Evolutionary conservation across 176 grass and related monocot species (phyloP).

Genomic region (Eleusine coracana): DNA sequence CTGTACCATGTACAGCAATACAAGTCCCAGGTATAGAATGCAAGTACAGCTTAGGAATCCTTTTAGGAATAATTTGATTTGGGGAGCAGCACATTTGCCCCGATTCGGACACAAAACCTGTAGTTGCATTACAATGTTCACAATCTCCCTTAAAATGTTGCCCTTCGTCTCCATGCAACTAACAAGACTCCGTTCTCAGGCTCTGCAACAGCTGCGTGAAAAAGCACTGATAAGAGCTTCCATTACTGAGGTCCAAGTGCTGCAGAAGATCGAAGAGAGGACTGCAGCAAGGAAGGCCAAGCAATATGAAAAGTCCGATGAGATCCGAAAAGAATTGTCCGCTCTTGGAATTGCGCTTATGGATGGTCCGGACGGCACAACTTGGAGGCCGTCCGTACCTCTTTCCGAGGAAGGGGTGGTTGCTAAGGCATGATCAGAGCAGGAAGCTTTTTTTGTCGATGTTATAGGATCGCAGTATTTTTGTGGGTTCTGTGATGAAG

Average conservation of each 20-base stretch:
- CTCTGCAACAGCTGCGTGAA: slow-evolving; percentile 66
- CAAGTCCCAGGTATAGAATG: neutral
- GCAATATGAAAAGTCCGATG: slow-evolving; percentile 72
- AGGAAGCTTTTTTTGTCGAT: neutral
- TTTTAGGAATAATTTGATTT: neutral
- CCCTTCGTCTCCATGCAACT: slow-evolving; percentile 14
- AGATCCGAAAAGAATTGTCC: slow-evolving; percentile 75
- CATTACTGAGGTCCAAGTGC: slow-evolving; percentile 65
- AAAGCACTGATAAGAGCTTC: slow-evolving; percentile 68
- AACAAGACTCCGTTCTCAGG: slow-evolving; percentile 41
- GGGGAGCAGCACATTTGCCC: neutral
- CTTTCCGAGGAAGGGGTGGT: slow-evolving; percentile 39
- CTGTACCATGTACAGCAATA: neutral
- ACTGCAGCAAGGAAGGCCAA: slow-evolving; percentile 71
- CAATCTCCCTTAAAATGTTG: neutral
- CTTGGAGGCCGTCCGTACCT: slow-evolving; percentile 70
- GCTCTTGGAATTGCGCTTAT: slow-evolving; percentile 73
- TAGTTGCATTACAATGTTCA: neutral
- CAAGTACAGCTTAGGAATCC: neutral
- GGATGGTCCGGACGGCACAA: slow-evolving; percentile 74
- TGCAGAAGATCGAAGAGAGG: slow-evolving; percentile 84
- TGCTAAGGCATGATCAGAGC: slow-evolving; percentile 20
- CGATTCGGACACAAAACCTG: neutral
- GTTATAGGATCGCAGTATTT: neutral
- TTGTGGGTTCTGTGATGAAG: neutral